Conservation (phyloP, 768 basidiomycete genomes). For the Collybiopsis luxurians region DNA sequence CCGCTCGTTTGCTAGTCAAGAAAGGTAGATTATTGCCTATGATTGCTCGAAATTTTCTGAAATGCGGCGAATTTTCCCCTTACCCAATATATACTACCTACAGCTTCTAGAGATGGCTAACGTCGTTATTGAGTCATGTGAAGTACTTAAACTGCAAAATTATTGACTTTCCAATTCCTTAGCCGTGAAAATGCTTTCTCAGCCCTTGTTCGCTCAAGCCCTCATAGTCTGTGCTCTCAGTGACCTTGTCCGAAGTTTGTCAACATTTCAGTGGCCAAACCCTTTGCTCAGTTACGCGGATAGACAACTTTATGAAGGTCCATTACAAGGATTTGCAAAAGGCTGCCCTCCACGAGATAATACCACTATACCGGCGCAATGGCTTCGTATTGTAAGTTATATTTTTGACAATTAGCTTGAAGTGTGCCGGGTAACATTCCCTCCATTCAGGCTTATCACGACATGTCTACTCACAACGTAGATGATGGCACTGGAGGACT, state of each 20-base stretch:
- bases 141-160: too few species aligned
- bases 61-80: too few species aligned
- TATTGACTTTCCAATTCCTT: too few species aligned
- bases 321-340: not conserved
- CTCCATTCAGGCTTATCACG: constrained; percentile 14
- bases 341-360: constrained; percentile 5
- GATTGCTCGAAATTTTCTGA: too few species aligned
- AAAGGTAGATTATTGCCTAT: too few species aligned
- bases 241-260: not conserved
- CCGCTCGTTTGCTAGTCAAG: too few species aligned
- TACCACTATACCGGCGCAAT: constrained; percentile 14
- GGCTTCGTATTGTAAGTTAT: constrained; percentile 14
- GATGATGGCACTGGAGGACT: constrained; percentile 19
- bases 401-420: too few species aligned
- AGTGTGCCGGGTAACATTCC: too few species aligned
- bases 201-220: not conserved
- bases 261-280: constrained; percentile 3
- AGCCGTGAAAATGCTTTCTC: not conserved
- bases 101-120: too few species aligned
- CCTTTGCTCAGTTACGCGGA: not conserved
- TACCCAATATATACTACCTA: too few species aligned
- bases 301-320: not conserved
- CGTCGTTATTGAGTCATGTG: too few species aligned
- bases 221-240: not conserved
- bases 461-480: constrained; percentile 17